Evolutionary conservation across 2,329 filamentous ascomycete species (phyloP), one percentile per base, ranked within the genome.

Genomic region (Colletotrichum sp.): DNA sequence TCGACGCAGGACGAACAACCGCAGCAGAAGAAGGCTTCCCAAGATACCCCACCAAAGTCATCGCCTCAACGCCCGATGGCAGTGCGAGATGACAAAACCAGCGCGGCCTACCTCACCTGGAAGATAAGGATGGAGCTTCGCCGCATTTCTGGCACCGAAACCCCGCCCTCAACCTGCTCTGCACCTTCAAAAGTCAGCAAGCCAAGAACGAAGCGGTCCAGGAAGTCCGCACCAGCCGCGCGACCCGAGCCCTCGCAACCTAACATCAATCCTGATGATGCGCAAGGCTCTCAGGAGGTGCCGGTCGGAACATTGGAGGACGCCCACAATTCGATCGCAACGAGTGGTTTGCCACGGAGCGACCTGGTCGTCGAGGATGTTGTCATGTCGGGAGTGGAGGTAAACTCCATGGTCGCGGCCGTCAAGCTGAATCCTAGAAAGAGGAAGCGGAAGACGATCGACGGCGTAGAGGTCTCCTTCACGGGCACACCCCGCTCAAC

Each of bases 381-480:
- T 10, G 21, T 12, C 8, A 69, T 63, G 36, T 77, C 69, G 62
- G 59, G 32, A 59, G 9, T 48, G 68, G 26, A 52, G 30, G 56
- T 69, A 28, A 86, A 81, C 73, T 90, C 89, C 5, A 90, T 91
- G n/a, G 81, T 87, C 5, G 84, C 86, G 10, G 87, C 88, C 2
- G 89, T 91, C 73, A 91, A 91, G 79, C 82, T 83, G 12, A 86
- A 88, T 52, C 85, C 85, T 7, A 85, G 88, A 26, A 82, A 85
- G 52, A 84, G 88, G 74, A 89, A 87, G 79, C 85, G 85, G 16
- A 89, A 89, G 78, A 84, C 81, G 77, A 85, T 88, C 68, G 81
- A 86, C 28, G 87, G 86, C 10, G 85, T 79, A 7, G 81, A 82
- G 68, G 75, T 79, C 2, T 56, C 62, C 12, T 32, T 72, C 24